These are phyloP conservation scores for Amaranthus tricolor DNA, from an alignment of 179 eudicot genomes.

Conservation along the genomic window DNA sequence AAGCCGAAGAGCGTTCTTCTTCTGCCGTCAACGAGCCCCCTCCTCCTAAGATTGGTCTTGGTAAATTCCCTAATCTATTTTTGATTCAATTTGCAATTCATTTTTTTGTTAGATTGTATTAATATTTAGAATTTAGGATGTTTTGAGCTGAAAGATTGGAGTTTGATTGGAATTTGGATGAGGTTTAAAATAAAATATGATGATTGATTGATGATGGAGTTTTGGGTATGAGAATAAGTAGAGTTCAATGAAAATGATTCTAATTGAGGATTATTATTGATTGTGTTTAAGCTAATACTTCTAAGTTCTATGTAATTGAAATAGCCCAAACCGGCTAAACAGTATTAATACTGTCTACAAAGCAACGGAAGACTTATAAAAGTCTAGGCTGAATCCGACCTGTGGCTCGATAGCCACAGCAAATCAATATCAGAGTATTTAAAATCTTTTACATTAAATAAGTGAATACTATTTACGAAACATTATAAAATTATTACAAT, in stretches of 20 bases:
- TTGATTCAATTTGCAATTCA: not conserved
- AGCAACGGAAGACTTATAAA: too few relatives aligned
- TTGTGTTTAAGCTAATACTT: not conserved
- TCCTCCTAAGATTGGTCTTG: slow-evolving; percentile 64
- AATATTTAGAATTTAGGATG: not conserved
- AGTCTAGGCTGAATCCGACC: too few relatives aligned
- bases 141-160: not conserved
- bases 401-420: too few relatives aligned
- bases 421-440: too few relatives aligned
- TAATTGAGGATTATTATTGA: not conserved
- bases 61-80: slow-evolving; percentile 24
- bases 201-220: not conserved
- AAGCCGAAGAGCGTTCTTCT: slow-evolving; percentile 65
- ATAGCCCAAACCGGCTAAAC: too few relatives aligned
- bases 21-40: slow-evolving; percentile 63
- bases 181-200: not conserved
- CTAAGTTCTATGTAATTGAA: too few relatives aligned
- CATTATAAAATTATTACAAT: too few relatives aligned
- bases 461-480: too few relatives aligned
- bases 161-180: not conserved
- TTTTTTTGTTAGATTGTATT: not conserved
- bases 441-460: too few relatives aligned
- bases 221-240: not conserved
- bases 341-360: too few relatives aligned
- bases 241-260: not conserved